These are phyloP conservation scores for Aspergillus amoenus DNA, from an alignment of 2,329 filamentous ascomycete genomes.

Conservation along the genomic window DNA sequence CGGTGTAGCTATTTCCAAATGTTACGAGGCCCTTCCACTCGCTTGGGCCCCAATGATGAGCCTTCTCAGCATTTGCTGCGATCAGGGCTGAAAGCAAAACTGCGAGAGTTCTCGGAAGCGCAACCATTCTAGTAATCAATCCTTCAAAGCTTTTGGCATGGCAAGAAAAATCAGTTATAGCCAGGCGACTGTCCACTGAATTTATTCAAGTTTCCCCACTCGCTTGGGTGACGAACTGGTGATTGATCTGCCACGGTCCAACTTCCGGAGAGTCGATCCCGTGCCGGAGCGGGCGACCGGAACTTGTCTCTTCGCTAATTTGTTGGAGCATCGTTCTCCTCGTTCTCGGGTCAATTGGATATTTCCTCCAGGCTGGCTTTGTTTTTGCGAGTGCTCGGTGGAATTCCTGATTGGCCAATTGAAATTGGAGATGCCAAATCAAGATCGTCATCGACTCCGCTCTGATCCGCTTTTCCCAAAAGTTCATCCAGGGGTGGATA, in stretches of 20 bases:
- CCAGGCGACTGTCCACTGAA: not conserved
- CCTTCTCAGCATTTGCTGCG: not conserved
- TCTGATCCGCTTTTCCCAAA: too few relatives aligned
- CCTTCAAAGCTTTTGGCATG: not conserved
- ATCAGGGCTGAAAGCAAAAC: constrained; percentile 2
- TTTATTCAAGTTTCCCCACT: not conserved
- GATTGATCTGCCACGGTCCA: too few relatives aligned
- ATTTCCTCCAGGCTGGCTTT: too few relatives aligned
- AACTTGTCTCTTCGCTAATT: not conserved
- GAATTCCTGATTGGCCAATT: not conserved
- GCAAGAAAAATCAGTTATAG: not conserved
- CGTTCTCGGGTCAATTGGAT: too few relatives aligned
- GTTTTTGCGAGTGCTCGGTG: not conserved
- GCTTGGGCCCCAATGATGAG: constrained; percentile 3
- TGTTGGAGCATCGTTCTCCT: not conserved
- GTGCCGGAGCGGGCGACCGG: too few relatives aligned
- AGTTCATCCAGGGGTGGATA: too few relatives aligned
- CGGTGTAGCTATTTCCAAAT: constrained; percentile 76
- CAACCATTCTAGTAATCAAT: not conserved
- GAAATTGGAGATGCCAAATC: not conserved
- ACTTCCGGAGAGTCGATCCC: not conserved
- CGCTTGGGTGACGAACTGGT: not conserved
- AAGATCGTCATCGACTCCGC: not conserved
- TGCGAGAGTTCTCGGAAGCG: not conserved
- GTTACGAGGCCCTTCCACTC: constrained; percentile 55